Percentiles rank a stretch among this genome's conserved stretches.
phyloP scores from a whole-genome alignment of 164 flowering plant genomes.

The Euptelea pleiosperma region DNA sequence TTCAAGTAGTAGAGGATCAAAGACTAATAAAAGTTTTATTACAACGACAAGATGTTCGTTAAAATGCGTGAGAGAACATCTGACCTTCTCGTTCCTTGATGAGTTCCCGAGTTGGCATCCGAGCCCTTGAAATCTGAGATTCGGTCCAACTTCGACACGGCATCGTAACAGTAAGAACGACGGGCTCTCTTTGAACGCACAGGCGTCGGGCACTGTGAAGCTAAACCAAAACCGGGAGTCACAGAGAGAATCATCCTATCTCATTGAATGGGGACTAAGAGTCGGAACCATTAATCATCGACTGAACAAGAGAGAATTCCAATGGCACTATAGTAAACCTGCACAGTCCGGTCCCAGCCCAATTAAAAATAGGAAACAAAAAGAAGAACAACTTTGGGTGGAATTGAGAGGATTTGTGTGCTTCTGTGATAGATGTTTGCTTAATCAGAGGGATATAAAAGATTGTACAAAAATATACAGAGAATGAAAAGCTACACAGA shows the following conservation, averaged over 20 bases:
- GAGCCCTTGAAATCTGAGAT: conserved; percentile 3
- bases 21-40: not conserved
- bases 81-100: conserved; percentile 18
- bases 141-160: conserved; percentile 1
- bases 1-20: not conserved
- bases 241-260: not conserved
- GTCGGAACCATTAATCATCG: not conserved
- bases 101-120: not conserved
- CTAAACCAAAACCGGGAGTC: not conserved
- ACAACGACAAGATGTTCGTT: not conserved
- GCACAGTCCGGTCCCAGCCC: not conserved
- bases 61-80: not conserved
- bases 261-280: not conserved
- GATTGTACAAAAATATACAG: no score
- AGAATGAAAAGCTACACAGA: no score
- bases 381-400: no score
- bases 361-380: not conserved
- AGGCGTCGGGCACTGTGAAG: no score
- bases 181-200: no score
- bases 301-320: not conserved
- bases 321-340: not conserved
- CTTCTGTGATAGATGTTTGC: no score
- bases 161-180: not conserved
- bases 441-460: no score
- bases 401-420: no score